Evolutionary conservation across 192 early-diverging fungal genomes (phyloP).

Genomic region (Endogone sp.): DNA sequence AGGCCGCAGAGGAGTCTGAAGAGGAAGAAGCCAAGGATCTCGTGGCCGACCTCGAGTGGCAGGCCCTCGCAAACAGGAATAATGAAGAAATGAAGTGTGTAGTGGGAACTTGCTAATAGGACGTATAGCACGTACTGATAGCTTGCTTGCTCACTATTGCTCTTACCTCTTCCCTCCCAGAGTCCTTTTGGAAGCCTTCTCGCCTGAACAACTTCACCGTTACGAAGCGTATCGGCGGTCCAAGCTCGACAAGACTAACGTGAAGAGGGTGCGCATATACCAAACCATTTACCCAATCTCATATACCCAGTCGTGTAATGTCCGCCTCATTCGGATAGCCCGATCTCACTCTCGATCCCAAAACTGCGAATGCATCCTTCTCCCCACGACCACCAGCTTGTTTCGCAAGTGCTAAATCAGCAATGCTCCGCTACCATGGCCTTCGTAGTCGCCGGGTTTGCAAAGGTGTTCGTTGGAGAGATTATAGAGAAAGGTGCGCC

Average conservation of each 20-base stretch:
- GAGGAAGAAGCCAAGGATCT: slow-evolving; percentile 49
- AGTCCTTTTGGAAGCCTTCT: slow-evolving; percentile 60
- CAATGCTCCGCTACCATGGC: slow-evolving; percentile 65
- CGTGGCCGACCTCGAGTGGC: slow-evolving; percentile 43
- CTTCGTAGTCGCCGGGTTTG: slow-evolving; percentile 84
- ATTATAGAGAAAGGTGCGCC: slow-evolving; percentile 71
- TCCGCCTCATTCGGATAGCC: background rate
- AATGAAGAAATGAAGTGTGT: slow-evolving; percentile 56
- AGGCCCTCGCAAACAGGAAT: slow-evolving; percentile 33
- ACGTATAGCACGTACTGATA: background rate
- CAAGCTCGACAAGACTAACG: slow-evolving; percentile 67
- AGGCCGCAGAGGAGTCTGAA: slow-evolving; percentile 44
- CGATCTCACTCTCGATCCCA: background rate
- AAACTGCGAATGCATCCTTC: background rate
- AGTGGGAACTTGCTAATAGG: background rate
- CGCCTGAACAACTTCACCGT: slow-evolving; percentile 67
- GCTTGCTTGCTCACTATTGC: background rate
- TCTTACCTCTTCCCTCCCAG: slow-evolving; percentile 19
- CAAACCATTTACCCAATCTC: background rate
- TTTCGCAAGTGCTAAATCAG: slow-evolving; percentile 66
- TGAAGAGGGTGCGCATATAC: slow-evolving; percentile 59
- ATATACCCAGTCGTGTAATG: background rate
- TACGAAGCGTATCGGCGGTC: slow-evolving; percentile 82
- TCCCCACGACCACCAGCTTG: slow-evolving; percentile 32
- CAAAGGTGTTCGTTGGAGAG: slow-evolving; percentile 90